Conservation (phyloP, 2,329 filamentous ascomycete species). For the Penicillium sp. region DNA sequence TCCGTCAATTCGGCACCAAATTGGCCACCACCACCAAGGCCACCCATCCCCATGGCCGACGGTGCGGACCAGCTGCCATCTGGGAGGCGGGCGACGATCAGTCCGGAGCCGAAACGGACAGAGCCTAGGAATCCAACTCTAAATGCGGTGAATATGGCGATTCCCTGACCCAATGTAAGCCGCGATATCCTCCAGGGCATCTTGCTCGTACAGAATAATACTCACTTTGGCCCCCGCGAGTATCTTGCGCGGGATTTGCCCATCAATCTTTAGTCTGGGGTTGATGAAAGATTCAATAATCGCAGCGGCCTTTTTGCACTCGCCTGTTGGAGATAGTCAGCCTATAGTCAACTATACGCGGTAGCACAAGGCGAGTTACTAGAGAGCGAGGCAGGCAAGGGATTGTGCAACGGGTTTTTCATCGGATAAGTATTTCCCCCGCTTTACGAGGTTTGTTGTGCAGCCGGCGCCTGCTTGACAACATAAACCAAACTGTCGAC, state of each 20-base stretch:
- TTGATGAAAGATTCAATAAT: constrained; percentile 93
- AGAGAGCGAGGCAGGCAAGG: constrained; percentile 8
- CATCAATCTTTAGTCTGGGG: constrained; percentile 91
- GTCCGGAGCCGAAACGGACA: constrained; percentile 48
- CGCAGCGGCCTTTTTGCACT: constrained; percentile 94
- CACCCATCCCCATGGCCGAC: constrained; percentile 50
- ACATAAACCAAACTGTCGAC: background rate
- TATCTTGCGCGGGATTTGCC: constrained; percentile 86
- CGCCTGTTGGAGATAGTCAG: constrained; percentile 58
- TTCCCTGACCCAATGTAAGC: constrained; percentile 34
- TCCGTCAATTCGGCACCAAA: constrained; percentile 52
- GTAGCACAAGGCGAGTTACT: background rate
- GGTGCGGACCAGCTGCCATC: constrained; percentile 51
- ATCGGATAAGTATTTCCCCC: background rate
- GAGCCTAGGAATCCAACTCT: constrained; percentile 51
- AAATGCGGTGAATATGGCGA: constrained; percentile 48
- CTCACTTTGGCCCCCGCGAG: constrained; percentile 83
- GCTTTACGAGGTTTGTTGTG: background rate
- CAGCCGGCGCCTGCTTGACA: background rate
- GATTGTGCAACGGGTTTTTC: constrained; percentile 8
- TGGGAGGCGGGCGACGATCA: constrained; percentile 49
- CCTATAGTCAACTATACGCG: background rate
- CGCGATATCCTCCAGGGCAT: background rate
- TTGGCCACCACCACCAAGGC: constrained; percentile 50
- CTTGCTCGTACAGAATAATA: too few relatives aligned